These are phyloP conservation scores for Phaeosphaeriaceae sp. DNA, from an alignment of 2,329 filamentous ascomycete species.

Conservation along the genomic window DNA sequence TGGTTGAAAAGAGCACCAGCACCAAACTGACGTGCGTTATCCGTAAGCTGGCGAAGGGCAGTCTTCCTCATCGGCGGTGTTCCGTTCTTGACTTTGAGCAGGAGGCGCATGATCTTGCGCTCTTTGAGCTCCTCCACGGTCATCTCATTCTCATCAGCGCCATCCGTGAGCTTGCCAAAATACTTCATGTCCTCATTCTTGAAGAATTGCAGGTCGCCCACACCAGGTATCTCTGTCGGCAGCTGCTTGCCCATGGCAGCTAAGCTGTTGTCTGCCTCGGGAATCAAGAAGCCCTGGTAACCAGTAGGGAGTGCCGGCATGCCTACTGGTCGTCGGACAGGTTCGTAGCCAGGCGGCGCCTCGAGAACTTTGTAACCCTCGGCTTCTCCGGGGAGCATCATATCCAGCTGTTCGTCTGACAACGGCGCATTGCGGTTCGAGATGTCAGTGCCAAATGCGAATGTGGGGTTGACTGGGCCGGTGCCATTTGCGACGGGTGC, in stretches of 20 bases:
- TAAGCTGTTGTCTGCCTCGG: conserved; percentile 86
- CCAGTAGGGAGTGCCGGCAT: conserved; percentile 75
- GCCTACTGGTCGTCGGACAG: conserved; percentile 74
- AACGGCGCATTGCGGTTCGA: conserved; percentile 79
- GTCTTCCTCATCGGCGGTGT: conserved; percentile 99
- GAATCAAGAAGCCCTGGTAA: conserved; percentile 91
- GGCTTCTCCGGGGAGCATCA: conserved; percentile 85
- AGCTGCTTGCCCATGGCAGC: conserved; percentile 82
- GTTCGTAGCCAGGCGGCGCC: conserved; percentile 90
- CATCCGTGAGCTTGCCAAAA: conserved; percentile 96
- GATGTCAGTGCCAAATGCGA: conserved; percentile 80
- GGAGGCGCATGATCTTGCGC: conserved; percentile 94
- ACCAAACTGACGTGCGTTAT: conserved; percentile 95
- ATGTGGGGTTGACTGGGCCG: conserved; percentile 53
- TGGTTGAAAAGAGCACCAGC: conserved; percentile 95
- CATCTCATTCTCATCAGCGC: conserved; percentile 87
- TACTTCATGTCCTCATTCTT: conserved; percentile 99
- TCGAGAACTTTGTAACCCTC: conserved; percentile 93
- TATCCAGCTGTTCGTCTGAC: conserved; percentile 92
- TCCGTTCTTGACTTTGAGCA: conserved; percentile 99
- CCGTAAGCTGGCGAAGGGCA: conserved; percentile 92
- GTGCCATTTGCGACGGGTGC: conserved; percentile 32
- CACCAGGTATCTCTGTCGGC: conserved; percentile 92
- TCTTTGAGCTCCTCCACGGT: conserved; percentile 97
- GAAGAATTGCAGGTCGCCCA: conserved; percentile 96